Conservation (phyloP, 192 early-diverging fungal species). For the Entomortierella beljakovae region DNA sequence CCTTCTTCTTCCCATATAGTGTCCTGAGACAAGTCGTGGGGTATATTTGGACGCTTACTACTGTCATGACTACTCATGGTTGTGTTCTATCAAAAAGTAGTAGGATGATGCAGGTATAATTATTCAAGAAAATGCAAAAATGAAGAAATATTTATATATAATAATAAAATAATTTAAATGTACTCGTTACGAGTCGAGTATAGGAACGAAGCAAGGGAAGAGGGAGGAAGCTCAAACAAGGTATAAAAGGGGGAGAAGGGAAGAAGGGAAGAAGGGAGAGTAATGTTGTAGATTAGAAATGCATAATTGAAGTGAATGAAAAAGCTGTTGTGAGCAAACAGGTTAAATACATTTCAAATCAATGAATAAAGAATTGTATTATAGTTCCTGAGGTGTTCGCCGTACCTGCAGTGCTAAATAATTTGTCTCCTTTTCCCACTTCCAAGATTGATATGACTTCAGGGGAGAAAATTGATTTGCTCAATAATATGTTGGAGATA, state of each 20-base stretch:
- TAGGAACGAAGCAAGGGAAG: background rate
- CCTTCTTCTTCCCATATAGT: conserved; percentile 13
- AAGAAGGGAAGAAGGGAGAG: background rate
- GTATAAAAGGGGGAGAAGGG: background rate
- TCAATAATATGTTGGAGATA: background rate
- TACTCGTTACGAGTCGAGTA: background rate
- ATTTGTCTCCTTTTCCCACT: background rate
- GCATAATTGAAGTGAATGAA: background rate
- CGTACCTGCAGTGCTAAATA: background rate
- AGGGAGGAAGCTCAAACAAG: background rate
- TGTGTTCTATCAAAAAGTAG: background rate
- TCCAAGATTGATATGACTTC: too few relatives aligned
- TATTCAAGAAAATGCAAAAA: background rate
- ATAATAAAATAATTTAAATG: background rate
- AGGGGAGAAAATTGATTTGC: background rate
- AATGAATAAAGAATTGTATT: conserved; percentile 1
- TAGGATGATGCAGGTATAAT: background rate
- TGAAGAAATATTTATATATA: background rate
- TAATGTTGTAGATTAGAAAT: background rate
- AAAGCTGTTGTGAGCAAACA: background rate
- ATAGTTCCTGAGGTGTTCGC: background rate
- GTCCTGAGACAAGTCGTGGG: background rate
- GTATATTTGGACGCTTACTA: background rate
- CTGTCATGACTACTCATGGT: background rate
- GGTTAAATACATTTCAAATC: conserved; percentile 11